Evolutionary conservation across 2,329 filamentous ascomycete genomes (phyloP).

Genomic region (Parastagonospora nodorum): DNA sequence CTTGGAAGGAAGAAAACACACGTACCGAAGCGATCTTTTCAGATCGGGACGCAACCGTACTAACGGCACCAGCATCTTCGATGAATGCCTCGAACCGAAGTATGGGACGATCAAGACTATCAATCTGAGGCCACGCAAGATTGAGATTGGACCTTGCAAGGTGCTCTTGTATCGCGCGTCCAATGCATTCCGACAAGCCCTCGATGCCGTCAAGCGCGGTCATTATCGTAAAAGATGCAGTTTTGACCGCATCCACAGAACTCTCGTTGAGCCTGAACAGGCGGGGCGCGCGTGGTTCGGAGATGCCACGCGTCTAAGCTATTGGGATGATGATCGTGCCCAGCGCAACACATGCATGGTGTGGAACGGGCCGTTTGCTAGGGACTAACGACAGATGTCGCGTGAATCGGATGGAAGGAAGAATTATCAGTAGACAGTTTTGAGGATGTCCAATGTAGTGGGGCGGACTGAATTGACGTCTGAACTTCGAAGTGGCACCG

Average conservation of each 20-base stretch:
- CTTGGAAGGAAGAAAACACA: not conserved
- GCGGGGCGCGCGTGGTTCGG: not conserved
- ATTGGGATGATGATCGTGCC: not conserved
- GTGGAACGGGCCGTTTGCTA: not conserved
- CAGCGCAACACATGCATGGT: not conserved
- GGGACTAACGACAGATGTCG: not conserved
- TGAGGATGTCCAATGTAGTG: not conserved
- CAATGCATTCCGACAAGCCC: constrained; percentile 37
- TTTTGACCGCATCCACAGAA: not conserved
- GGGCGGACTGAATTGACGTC: not conserved
- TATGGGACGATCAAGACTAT: constrained; percentile 27
- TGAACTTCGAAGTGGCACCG: not conserved
- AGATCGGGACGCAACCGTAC: constrained; percentile 16
- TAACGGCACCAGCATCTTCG: constrained; percentile 27
- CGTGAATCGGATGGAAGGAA: not conserved
- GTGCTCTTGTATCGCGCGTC: constrained; percentile 35
- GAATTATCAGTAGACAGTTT: not conserved
- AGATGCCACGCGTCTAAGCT: not conserved
- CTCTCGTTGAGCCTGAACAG: not conserved
- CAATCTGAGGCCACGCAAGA: constrained; percentile 31
- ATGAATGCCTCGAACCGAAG: constrained; percentile 40
- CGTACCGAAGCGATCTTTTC: constrained; percentile 36
- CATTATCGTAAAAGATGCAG: constrained; percentile 13
- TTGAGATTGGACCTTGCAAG: constrained; percentile 29
- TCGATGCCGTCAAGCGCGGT: constrained; percentile 24